A percentile compares a stretch with the other conserved stretches of the same genome.
Conservation (phyloP, 1,284 basidiomycete species). For the Trichosporon faecale region DNA sequence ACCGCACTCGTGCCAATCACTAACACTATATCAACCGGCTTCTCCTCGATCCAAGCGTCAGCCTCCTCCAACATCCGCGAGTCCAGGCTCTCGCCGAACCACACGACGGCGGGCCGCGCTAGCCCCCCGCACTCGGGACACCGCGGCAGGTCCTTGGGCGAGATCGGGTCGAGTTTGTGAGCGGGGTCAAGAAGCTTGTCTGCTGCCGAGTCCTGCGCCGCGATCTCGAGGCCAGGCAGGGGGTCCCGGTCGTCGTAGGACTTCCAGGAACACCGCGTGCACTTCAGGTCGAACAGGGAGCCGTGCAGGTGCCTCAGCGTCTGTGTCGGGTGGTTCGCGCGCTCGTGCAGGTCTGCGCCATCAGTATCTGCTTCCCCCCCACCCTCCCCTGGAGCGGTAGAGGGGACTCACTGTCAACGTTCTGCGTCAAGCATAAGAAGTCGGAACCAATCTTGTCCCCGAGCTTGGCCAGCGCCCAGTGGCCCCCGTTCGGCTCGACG, state of each 20-base stretch:
- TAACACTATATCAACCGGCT: constrained; percentile 18
- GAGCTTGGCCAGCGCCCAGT: constrained; percentile 15
- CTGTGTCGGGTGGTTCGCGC: constrained; percentile 14
- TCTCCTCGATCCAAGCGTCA: constrained; percentile 17
- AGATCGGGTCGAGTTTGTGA: background rate
- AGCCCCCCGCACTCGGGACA: constrained; percentile 16
- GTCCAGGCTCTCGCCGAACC: constrained; percentile 25
- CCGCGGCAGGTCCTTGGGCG: background rate
- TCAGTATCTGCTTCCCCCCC: background rate
- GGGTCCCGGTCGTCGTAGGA: constrained; percentile 15
- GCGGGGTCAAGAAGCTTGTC: constrained; percentile 14
- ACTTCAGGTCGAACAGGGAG: constrained; percentile 19
- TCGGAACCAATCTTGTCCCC: background rate
- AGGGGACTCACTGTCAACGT: constrained; percentile 18
- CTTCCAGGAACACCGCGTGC: constrained; percentile 11
- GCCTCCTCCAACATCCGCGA: constrained; percentile 12
- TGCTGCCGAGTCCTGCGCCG: background rate
- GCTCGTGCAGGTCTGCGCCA: constrained; percentile 20
- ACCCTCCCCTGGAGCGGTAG: background rate
- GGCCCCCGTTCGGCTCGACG: constrained; percentile 15
- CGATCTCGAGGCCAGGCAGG: constrained; percentile 12
- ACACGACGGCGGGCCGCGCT: constrained; percentile 21
- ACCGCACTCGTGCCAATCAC: constrained; percentile 20
- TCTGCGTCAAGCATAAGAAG: constrained; percentile 22
- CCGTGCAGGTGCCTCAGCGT: constrained; percentile 22